A percentile compares a stretch with the other conserved stretches of the same genome.
Conservation (phyloP, 2,329 filamentous ascomycete genomes). For the Fusarium heterosporum region DNA sequence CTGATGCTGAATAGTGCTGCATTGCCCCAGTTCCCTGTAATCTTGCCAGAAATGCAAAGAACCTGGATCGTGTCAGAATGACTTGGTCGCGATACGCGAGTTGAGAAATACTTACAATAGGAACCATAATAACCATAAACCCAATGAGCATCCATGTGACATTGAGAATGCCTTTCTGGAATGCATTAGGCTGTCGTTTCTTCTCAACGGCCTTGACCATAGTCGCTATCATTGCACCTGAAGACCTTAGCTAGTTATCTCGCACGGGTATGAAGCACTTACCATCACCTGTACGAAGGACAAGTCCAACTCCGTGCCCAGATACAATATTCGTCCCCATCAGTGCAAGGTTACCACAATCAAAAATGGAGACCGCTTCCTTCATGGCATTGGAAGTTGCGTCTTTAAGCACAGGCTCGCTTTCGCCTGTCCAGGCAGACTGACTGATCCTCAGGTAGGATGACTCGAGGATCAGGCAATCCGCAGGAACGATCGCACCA, state of each 20-base stretch:
- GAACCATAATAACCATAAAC: constrained; percentile 11
- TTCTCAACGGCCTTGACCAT: constrained; percentile 11
- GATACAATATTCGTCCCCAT: constrained; percentile 4
- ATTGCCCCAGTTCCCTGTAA: background rate
- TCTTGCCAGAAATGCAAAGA: background rate
- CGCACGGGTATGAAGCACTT: background rate
- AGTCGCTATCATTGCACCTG: background rate
- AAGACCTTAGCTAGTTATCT: background rate
- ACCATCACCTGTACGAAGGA: background rate
- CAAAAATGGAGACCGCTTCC: background rate
- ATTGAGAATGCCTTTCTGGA: constrained; percentile 1
- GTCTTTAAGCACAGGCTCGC: constrained; percentile 1
- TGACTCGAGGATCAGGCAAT: background rate
- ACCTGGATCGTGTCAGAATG: background rate
- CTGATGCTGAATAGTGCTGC: constrained; percentile 6
- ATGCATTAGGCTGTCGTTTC: constrained; percentile 2
- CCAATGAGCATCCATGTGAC: constrained; percentile 3
- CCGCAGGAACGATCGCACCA: constrained; percentile 1
- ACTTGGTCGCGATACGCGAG: background rate
- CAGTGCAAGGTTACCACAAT: background rate
- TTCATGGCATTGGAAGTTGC: background rate
- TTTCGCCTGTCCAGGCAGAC: constrained; percentile 8
- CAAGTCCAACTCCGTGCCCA: constrained; percentile 2
- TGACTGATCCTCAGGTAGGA: constrained; percentile 6
- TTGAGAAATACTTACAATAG: background rate